phyloP scores from a whole-genome alignment of 2,329 filamentous ascomycete species.

The Hypoxylon sp. region DNA sequence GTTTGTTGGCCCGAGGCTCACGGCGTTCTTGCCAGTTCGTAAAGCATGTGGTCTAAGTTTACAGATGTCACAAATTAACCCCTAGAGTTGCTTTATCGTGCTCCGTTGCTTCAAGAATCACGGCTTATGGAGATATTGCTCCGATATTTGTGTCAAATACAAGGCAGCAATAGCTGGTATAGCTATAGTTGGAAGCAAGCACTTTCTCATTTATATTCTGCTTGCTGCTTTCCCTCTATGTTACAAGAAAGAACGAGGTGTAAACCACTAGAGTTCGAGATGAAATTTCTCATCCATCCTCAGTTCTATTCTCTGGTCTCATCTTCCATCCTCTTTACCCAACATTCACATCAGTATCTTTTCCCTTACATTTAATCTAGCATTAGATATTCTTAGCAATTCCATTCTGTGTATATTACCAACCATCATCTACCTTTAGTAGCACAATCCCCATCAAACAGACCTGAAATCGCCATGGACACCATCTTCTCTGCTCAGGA shows the following conservation, averaged over 20 bases:
- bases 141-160: slow-evolving; percentile 4
- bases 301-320: not conserved
- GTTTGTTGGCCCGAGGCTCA: not conserved
- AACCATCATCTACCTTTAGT: slow-evolving; percentile 3
- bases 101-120: not conserved
- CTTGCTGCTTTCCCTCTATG: slow-evolving; percentile 4
- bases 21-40: not conserved
- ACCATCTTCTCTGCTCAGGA: slow-evolving; percentile 55
- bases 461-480: slow-evolving; percentile 53
- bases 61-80: slow-evolving; percentile 3
- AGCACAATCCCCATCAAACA: slow-evolving; percentile 6
- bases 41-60: not conserved
- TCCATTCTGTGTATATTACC: slow-evolving; percentile 21
- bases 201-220: not conserved
- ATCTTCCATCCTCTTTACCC: slow-evolving; percentile 10
- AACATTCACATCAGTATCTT: slow-evolving; percentile 7
- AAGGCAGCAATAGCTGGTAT: slow-evolving; percentile 3
- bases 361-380: not conserved
- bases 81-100: not conserved
- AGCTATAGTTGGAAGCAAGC: not conserved
- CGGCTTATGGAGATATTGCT: not conserved
- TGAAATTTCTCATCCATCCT: slow-evolving; percentile 1
- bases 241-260: slow-evolving; percentile 24
- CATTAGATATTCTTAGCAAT: slow-evolving; percentile 22
- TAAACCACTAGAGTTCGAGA: slow-evolving; percentile 4